A percentile compares a stretch with the other conserved stretches of the same genome.
Conservation (phyloP, 1,284 basidiomycete species). For the Austroboletus olivaceoglutinosus region DNA sequence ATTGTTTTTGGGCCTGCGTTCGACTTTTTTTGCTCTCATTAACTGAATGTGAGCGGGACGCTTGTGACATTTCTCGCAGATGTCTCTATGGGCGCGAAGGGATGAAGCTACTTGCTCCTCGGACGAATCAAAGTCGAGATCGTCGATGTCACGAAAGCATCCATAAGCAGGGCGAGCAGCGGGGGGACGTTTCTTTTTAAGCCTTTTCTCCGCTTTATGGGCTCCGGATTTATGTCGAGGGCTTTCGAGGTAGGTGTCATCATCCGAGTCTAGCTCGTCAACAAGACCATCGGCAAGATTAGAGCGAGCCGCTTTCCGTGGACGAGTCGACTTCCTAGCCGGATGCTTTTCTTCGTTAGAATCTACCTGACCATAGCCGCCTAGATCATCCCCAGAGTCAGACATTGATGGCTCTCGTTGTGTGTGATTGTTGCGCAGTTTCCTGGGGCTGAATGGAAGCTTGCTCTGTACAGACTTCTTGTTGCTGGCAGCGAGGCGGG, state of each 20-base stretch:
- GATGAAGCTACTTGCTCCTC: slow-evolving; percentile 55
- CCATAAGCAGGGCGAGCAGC: slow-evolving; percentile 64
- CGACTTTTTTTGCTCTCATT: slow-evolving; percentile 41
- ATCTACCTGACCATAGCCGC: slow-evolving; percentile 38
- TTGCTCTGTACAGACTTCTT: slow-evolving; percentile 23
- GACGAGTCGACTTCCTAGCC: slow-evolving; percentile 38
- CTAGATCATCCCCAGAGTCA: slow-evolving; percentile 40
- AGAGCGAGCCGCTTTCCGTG: slow-evolving; percentile 36
- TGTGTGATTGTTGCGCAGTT: slow-evolving; percentile 41
- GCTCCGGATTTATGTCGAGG: slow-evolving; percentile 25
- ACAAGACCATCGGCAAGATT: slow-evolving; percentile 36
- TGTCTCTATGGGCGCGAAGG: slow-evolving; percentile 57
- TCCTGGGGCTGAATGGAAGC: slow-evolving; percentile 64
- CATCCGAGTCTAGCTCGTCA: slow-evolving; percentile 31
- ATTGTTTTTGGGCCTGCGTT: slow-evolving; percentile 41
- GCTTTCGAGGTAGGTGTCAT: slow-evolving; percentile 32
- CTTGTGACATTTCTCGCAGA: slow-evolving; percentile 71
- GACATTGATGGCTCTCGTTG: slow-evolving; percentile 33
- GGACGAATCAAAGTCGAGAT: slow-evolving; percentile 55
- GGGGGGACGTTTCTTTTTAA: slow-evolving; percentile 39
- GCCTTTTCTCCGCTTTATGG: slow-evolving; percentile 14
- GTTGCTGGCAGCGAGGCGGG: slow-evolving; percentile 19
- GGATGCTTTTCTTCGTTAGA: slow-evolving; percentile 30
- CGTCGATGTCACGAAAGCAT: slow-evolving; percentile 54
- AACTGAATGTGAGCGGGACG: slow-evolving; percentile 57